A percentile compares a stretch with the other conserved stretches of the same genome.
Conservation (phyloP, 116 monocot genomes). For the Iris pallida region DNA sequence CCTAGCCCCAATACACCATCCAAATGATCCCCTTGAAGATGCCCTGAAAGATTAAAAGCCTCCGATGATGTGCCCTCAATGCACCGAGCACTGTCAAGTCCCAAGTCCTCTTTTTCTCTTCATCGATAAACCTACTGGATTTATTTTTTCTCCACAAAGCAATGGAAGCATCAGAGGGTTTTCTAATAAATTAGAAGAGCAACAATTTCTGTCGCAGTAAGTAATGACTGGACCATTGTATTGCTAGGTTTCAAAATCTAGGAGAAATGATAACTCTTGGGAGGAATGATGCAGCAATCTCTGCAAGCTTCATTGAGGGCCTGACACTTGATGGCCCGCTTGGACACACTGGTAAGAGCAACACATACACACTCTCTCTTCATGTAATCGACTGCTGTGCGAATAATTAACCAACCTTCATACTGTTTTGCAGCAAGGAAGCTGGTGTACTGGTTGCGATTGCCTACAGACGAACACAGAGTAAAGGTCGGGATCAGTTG, state of each 20-base stretch:
- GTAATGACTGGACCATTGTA: not conserved
- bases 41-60: too few species aligned
- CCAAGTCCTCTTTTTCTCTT: too few species aligned
- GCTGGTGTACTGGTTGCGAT: conserved; percentile 57
- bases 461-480: conserved; percentile 91
- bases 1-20: too few species aligned
- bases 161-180: too few species aligned
- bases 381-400: not conserved
- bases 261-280: conserved; percentile 99
- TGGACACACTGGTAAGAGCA: conserved; percentile 67
- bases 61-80: too few species aligned
- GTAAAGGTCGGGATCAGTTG: conserved; percentile 91
- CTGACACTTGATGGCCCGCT: conserved; percentile 88
- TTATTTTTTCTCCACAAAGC: too few species aligned
- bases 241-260: conserved; percentile 79
- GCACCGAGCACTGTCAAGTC: too few species aligned
- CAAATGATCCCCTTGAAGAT: too few species aligned
- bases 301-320: conserved; percentile 82
- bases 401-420: not conserved
- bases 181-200: too few species aligned
- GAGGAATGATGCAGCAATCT: conserved; percentile 68
- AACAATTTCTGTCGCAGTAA: too few species aligned
- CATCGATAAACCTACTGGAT: too few species aligned
- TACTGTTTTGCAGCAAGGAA: conserved; percentile 64
- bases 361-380: not conserved